Evolutionary conservation across 2,329 filamentous ascomycete genomes (phyloP).

Genomic region (Ascochyta koolunga): DNA sequence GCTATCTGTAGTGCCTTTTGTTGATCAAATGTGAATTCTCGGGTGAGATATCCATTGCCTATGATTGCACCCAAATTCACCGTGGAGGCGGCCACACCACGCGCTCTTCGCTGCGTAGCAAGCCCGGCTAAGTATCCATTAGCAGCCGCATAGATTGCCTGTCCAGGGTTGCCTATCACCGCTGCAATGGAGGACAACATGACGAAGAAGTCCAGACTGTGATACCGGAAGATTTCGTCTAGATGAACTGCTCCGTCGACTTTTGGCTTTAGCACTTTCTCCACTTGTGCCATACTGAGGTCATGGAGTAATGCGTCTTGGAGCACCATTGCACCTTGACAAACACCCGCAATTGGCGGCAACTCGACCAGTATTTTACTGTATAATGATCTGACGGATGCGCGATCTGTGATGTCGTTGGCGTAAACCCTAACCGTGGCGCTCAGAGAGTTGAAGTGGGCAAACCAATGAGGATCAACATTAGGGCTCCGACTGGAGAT

Average conservation of each 20-base stretch:
- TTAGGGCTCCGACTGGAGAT: constrained; percentile 51
- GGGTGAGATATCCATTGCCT: constrained; percentile 47
- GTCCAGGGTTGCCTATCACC: constrained; percentile 21
- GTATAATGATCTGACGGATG: neutral
- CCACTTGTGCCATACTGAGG: constrained; percentile 3
- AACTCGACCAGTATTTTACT: neutral
- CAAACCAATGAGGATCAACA: constrained; percentile 29
- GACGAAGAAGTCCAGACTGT: constrained; percentile 34
- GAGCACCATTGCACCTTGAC: constrained; percentile 34
- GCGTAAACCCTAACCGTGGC: constrained; percentile 3
- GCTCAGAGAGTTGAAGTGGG: neutral
- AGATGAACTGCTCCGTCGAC: constrained; percentile 23
- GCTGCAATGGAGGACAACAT: constrained; percentile 26
- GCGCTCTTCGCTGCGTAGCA: constrained; percentile 42
- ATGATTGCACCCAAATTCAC: constrained; percentile 45
- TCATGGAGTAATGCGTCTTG: constrained; percentile 21
- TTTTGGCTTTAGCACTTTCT: constrained; percentile 23
- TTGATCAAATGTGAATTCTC: neutral
- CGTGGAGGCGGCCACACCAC: constrained; percentile 49
- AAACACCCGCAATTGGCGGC: constrained; percentile 22
- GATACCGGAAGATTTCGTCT: constrained; percentile 19
- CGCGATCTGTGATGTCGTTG: constrained; percentile 10
- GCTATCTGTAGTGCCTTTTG: constrained; percentile 31
- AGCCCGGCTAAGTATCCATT: constrained; percentile 51
- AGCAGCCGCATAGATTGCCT: constrained; percentile 27